Evolutionary conservation across 805 yeast genomes (phyloP), one percentile per base, ranked within the genome.

Genomic region (Hanseniaspora osmophila): DNA sequence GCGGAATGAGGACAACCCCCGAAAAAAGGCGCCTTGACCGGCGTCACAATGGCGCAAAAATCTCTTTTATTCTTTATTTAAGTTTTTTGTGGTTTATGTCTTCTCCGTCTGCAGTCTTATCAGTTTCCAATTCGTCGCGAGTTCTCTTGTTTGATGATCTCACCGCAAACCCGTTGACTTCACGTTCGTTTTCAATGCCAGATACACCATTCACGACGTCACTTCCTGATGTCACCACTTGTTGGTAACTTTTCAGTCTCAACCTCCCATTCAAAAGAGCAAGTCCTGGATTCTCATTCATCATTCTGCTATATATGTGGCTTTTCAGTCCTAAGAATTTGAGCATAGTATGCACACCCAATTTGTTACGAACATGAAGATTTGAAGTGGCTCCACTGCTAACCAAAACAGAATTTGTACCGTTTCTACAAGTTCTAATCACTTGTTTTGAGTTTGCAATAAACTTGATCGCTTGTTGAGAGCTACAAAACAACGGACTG

Each of bases 341-440:
- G 32, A 83, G 63, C 42, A 92, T 63, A 47, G 78, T 82, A 12
- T 75, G 67, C 6, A 85, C 71, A 55, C 92, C 95, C 40, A 72
- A 67, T 35, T 77, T 74, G 30, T 78, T 74, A 50, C 97, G 67
- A n/a, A 77, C 63, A 39, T 76, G 77, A 30, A 76, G 58, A 1
- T 81, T 69, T 29, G 63, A 58, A 2, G 54, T 47, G 0, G 92
- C 84, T 2, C 95, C 96, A 54, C 90, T 77, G 11, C 90, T 75
- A 5, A 86, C 68, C 2, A 92, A 70, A 15, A 92, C 57, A 0
- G 96, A 96, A 39, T 86, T 72, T 15, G 77, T 73, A 52, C 98
- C 69, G 17, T 46, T 46, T 43, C 46, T 46, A 33, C 48, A 74
- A 11, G 95, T 85, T 50, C 98, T 65, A 10, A 86, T 71, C 13